Conservation (phyloP, 805 yeast genomes). For the Saturnispora galanensis region DNA sequence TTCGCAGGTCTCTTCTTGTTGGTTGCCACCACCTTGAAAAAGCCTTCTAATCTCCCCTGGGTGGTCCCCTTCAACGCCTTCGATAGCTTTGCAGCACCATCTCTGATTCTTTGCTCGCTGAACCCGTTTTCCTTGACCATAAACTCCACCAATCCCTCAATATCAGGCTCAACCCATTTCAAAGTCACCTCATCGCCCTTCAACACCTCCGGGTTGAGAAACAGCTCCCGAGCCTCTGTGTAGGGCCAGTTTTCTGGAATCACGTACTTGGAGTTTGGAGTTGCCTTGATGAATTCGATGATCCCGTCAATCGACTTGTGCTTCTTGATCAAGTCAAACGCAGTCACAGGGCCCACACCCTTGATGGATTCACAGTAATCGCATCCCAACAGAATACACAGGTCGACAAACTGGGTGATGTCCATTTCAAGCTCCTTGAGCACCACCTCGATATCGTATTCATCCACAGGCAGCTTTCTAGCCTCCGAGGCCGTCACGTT, state of each 20-base stretch:
- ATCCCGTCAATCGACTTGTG: conserved; percentile 75
- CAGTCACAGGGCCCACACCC: conserved; percentile 96
- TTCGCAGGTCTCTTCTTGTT: conserved; percentile 32
- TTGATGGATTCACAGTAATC: conserved; percentile 93
- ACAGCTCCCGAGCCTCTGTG: conserved; percentile 76
- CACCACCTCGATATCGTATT: conserved; percentile 57
- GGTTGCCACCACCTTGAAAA: conserved; percentile 52
- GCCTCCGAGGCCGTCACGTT: conserved; percentile 93
- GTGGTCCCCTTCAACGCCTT: conserved; percentile 79
- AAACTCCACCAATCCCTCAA: conserved; percentile 70
- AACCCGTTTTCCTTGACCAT: conserved; percentile 86
- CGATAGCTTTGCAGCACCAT: conserved; percentile 76
- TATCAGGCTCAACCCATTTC: conserved; percentile 86
- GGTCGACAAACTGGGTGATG: conserved; percentile 67
- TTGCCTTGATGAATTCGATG: conserved; percentile 49
- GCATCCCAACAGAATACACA: conserved; percentile 90
- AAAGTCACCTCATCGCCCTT: conserved; percentile 52
- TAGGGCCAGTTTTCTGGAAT: conserved; percentile 95
- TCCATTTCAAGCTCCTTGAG: conserved; percentile 72
- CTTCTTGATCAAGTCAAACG: conserved; percentile 77
- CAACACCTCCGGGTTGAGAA: conserved; percentile 71
- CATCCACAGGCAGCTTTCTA: conserved; percentile 84
- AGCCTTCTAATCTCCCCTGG: conserved; percentile 89
- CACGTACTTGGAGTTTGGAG: conserved; percentile 56
- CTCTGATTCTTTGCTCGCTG: conserved; percentile 81